These are phyloP conservation scores for Microbotryum violaceum DNA, from an alignment of 1,284 basidiomycete genomes.

Conservation along the genomic window DNA sequence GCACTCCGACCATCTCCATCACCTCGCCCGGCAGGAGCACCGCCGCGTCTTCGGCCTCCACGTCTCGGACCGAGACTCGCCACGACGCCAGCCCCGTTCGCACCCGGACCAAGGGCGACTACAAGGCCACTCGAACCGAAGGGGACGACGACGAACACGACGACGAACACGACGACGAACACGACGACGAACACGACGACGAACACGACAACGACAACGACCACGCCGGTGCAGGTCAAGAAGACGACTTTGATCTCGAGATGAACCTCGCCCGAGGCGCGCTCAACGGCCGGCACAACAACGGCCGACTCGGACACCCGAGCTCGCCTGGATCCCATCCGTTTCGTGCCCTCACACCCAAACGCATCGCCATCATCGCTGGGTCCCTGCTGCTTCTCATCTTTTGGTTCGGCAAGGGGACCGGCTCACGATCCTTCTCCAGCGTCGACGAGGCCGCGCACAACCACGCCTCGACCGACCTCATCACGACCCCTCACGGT, in stretches of 20 bases:
- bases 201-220: slow-evolving; percentile 52
- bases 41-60: no score
- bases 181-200: no score
- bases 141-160: no score
- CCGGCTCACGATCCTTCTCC: not conserved
- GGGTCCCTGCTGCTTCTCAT: slow-evolving; percentile 19
- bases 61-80: no score
- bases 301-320: slow-evolving; percentile 1
- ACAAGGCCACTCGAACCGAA: no score
- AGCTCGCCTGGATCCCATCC: slow-evolving; percentile 8
- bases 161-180: slow-evolving; percentile 44
- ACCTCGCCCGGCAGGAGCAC: slow-evolving; percentile 22
- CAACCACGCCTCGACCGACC: not conserved
- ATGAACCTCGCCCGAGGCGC: slow-evolving; percentile 13
- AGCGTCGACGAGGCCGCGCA: slow-evolving; percentile 1
- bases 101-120: no score
- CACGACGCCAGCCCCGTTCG: no score
- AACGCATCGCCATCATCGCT: slow-evolving; percentile 27
- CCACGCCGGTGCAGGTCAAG: slow-evolving; percentile 58
- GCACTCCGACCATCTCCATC: no score
- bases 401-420: slow-evolving; percentile 24
- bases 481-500: not conserved
- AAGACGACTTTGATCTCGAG: slow-evolving; percentile 38
- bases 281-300: slow-evolving; percentile 2
- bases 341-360: slow-evolving; percentile 24